Evolutionary conservation across 2,329 filamentous ascomycete genomes (phyloP), one percentile per base, ranked within the genome.

Genomic region (Cytospora leucostoma): DNA sequence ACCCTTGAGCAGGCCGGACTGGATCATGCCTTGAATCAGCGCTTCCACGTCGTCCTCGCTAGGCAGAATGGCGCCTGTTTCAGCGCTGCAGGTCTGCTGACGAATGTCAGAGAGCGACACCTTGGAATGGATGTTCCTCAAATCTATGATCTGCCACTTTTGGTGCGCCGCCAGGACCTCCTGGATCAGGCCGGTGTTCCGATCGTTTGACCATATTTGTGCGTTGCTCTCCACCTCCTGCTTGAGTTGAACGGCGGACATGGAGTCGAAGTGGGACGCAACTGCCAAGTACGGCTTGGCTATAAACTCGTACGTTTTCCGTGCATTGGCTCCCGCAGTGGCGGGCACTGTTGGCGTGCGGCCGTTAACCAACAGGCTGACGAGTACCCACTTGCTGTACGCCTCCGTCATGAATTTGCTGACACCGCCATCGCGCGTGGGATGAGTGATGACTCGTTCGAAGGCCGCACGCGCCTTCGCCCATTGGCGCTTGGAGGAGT

Each of bases 301-400:
- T 5, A 90, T 73, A 3, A 79, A 76, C 64, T 80, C 81, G 69
- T 88, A 88, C 6, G 78, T 73, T 70, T 85, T 88, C 65, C 83
- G 78, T 1, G 86, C 82, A 21, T 77, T 74, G 2, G 74, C 65
- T 56, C 82, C 80, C 8, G 84, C 83, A 54, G 84, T 83, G 47
- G 81, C 78, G 0, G 91, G 90, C 11, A 86, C 72, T 0, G 75
- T 68, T 2, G 79, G 77, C 5, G 80, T 79, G 70, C 80, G 84
- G 68, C 93, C 93, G 59, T 87, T 79, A 7, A 85, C 80, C 19
- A 99, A 78, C 61, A 97, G 81, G 59, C 87, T 86, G 11, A 93
- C 83, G 17, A 99, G 78, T 10, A 96, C 73, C 90, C 92, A 97
- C 75, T 94, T 96, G 77, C 94, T 96, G 80, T 96, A 94, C 7